Base-by-base conservation (phyloP, 371 early-diverging fungal genomes). In the Syncephalis fuscata region DNA sequence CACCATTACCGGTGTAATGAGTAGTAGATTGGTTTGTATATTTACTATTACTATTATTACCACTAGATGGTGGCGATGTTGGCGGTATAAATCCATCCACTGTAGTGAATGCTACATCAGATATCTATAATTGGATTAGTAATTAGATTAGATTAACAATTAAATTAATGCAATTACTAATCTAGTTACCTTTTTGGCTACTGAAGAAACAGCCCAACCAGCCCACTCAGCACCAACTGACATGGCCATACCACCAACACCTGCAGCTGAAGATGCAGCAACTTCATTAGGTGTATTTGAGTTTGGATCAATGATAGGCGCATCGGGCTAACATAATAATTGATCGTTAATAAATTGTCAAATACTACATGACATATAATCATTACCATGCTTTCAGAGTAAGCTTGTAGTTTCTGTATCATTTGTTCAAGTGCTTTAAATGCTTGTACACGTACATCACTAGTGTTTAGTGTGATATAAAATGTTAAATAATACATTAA, bases 381-480 rank as follows among this genome's bases (percentile, higher is more conserved):
- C 48, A 50, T 47, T 56, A 77, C 79, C 84, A 92, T 86, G 21
- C 51, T 60, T 20, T 77, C 73, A 8, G 83, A 68, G 51, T 75
- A 60, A 26, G 73, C 70, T 56, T 88, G 79, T 14, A 87, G 49
- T 21, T 69, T 65, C 25, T 63, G 67, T 0, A 83, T 46, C 58
- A 88, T 80, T 2, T 65, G 51, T 2, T 77, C 64, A 26, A 88
- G 50, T 2, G 82, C 67, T 50, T 77, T 82, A 51, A 84, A 74
- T 1, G 92, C 92, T 52, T 86, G 85, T 19, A 63, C 69, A 16
- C 93, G 83, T 4, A 90, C 88, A 39, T 68, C 56, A 60, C 78
- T 77, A 56, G 14, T 20, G 7, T 8, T 42, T 11, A 20, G 41
- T 41, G n/a, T n/a, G n/a, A n/a, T n/a, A n/a, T n/a, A n/a, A n/a